Evolutionary conservation across 805 yeast genomes (phyloP), one percentile per base, ranked within the genome.

Genomic region (Metschnikowia kofuensis): DNA sequence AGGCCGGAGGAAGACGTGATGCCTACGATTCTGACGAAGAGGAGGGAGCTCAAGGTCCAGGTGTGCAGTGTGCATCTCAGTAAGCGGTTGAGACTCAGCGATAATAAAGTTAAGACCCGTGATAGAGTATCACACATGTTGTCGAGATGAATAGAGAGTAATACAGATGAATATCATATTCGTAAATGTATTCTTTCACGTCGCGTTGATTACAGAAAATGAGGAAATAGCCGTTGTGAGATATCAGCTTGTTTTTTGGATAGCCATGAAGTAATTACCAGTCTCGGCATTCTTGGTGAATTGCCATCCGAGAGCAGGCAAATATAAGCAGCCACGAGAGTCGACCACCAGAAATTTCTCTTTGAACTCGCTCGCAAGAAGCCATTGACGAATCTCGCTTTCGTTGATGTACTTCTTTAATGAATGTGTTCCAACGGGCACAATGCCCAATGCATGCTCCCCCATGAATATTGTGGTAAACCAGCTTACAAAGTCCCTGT

Each of bases 371-470:
- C 77, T 73, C 15, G 69, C 65, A 10, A 70, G 64, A 42, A 89
- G 70, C 87, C 90, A 89, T 8, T 80, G 78, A 37, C 75, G 72
- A 38, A 92, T 77, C 61, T 91, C 97, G 10, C 59, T 53, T 49
- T 84, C 83, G 61, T 91, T 83, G 57, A 94, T 89, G 68, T 91
- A 94, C 69, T 94, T 92, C 30, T 80, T 78, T 65, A 85, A 80
- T 2, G 90, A 84, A 66, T 94, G 99, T 1, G 99, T 94, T 1
- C 98, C 99, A 12, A 74, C 69, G 1, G 99, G 99, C 2, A 94
- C 99, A 39, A 94, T 82, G 30, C 75, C 65, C 47, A 94, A 67
- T 4, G 94, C 65, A 49, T 87, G 77, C 63, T 94, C 99, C 5
- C 89, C 99, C 77, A 89, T 78, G 51, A 88, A 80, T 29, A 94